Evolutionary conservation across 768 basidiomycete species (phyloP), one percentile per base, ranked within the genome.

Genomic region (Flagelloscypha sp.): DNA sequence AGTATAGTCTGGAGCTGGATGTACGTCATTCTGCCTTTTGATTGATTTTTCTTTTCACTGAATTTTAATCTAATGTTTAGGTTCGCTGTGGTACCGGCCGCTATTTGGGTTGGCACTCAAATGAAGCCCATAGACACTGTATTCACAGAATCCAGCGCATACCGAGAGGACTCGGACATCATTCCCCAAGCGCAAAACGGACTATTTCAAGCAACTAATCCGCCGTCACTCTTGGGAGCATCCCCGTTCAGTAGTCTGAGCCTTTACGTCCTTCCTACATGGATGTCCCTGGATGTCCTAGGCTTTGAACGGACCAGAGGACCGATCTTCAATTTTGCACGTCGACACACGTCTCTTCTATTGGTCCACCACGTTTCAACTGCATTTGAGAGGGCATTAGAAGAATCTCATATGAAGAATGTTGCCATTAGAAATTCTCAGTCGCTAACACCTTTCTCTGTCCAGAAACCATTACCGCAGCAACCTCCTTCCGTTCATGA

Each of bases 1-100:
- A 41, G 46, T 7, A 21, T 37, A 3, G 30, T 47, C 27, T 47
- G 46, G 46, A 35, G 33, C 28, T 47, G 46, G 46, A 41, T 47
- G 37, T 36, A 44, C 18, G 43, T 43, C 2, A 35, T 47, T 24
- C n/a, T n/a, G 38, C 45, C n/a, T 35, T 33, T 30, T 43, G 46
- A 28, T 47, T 37, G 24, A 29, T 45, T 11, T 19, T 24, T 6
- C 35, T 43, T 5, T 41, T 41, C 18, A 39, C 41, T 3, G 41
- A 43, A 24, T 43, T 24, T 33, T 31, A 37, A 24, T 34, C 34
- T 17, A 41, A 41, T 7, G 33, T 30, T n/a, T n/a, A n/a, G n/a
- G n/a, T n/a, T n/a, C n/a, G n/a, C n/a, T n/a, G n/a, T n/a, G n/a
- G n/a, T n/a, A n/a, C n/a, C n/a, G n/a, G n/a, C n/a, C n/a, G n/a